Base-by-base conservation (phyloP, 1,284 basidiomycete genomes). In the Ustilago cynodontis region DNA sequence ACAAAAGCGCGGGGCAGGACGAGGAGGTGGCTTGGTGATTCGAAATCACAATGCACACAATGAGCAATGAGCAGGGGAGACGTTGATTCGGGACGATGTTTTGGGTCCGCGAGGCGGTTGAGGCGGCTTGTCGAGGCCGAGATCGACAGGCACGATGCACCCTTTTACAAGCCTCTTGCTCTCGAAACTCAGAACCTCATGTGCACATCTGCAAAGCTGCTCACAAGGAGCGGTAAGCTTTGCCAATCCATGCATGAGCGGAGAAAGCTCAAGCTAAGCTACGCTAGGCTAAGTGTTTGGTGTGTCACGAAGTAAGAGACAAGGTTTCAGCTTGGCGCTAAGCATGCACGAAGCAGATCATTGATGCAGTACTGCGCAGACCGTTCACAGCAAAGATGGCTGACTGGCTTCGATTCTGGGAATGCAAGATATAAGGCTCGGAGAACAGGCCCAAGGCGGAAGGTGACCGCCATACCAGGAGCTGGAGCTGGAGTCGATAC, bases 81-180 rank as follows among this genome's bases (percentile, higher is more conserved):
- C 18, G 6, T 20, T 22, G 18, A 16, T 45, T 9, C 43, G 43
- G 22, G 43, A 45, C 54, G 16, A 56, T 56, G 54, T 56, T 56
- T 56, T 56, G 54, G 24, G 39, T 18, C 16, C 22, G 26, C n/a
- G 4, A 45, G 54, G 54, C 33, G 33, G 54, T 29, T 53, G 26
- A 35, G 49, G 51, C 31, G 53, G 53, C 31, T 37, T 13, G 35
- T 26, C 22, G 28, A 28, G 39, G 39, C 39, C 26, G 18, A 56
- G 54, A 56, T 56, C 37, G 54, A 26, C 54, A 56, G 54, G 54
- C 37, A 56, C 54, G 54, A 56, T 33, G 28, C 49, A 29, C 22
- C 49, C 49, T 52, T 52, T 33, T 20, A 9, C 29, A 14, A 20
- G 14, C n/a, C 28, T n/a, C n/a, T 52, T 52, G 14, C 51, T 52